Percentiles rank a stretch among this genome's conserved stretches.
Conservation (phyloP, 2,329 filamentous ascomycete species). For the Botrytis deweyae region DNA sequence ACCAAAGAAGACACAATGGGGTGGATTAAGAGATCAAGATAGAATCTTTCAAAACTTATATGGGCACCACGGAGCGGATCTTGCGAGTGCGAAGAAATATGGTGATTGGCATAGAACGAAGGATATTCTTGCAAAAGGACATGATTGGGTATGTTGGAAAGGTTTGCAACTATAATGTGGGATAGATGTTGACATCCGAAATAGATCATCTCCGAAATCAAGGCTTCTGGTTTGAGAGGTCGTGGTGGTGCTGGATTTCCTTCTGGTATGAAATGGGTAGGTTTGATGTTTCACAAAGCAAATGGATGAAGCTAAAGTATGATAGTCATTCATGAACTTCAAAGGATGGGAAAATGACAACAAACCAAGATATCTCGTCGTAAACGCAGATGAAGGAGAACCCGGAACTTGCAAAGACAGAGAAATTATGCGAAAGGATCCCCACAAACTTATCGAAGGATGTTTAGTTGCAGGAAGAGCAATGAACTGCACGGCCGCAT, state of each 20-base stretch:
- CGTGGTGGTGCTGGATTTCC: constrained; percentile 97
- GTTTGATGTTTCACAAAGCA: constrained; percentile 39
- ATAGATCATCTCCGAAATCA: constrained; percentile 93
- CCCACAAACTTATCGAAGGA: constrained; percentile 97
- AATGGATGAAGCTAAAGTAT: constrained; percentile 27
- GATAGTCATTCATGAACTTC: constrained; percentile 98
- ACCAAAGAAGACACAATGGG: constrained; percentile 69
- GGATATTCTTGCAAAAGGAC: constrained; percentile 94
- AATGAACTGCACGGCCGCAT: constrained; percentile 98
- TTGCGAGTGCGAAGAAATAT: constrained; percentile 95
- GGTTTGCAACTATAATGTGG: constrained; percentile 4
- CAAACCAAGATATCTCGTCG: constrained; percentile 93
- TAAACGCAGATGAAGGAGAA: constrained; percentile 98
- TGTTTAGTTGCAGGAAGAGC: constrained; percentile 93
- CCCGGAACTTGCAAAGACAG: constrained; percentile 99
- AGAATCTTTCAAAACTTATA: constrained; percentile 99
- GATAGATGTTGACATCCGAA: constrained; percentile 27
- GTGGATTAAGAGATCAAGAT: constrained; percentile 92
- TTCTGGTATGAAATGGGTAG: constrained; percentile 97
- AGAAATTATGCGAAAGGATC: constrained; percentile 99
- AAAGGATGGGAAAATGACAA: constrained; percentile 98
- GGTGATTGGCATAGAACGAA: constrained; percentile 99
- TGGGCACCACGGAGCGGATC: constrained; percentile 83
- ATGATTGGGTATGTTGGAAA: constrained; percentile 72
- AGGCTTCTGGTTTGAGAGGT: constrained; percentile 91